Evolutionary conservation across 2,329 filamentous ascomycete species (phyloP), one percentile per base, ranked within the genome.

Genomic region (Mycosphaerella sp.): DNA sequence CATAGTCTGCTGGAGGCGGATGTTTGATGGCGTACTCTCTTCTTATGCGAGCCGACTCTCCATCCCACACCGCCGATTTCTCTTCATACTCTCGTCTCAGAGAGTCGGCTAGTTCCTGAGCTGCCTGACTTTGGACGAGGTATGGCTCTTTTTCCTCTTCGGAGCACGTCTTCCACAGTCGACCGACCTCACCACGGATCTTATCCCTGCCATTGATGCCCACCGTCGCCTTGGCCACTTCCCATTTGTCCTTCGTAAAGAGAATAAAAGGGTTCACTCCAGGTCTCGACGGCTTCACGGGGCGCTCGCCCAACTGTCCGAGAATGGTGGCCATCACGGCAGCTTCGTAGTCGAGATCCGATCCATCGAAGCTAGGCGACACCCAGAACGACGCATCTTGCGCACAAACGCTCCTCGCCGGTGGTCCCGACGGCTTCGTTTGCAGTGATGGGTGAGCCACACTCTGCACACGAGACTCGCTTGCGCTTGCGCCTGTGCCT

Each of bases 211-310:
- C 73, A 2, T 78, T 79, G 61, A 89, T 94, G 49, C 79, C 77
- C 62, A 85, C 86, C 62, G 40, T 37, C 3, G 78, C 70, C 64
- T 82, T 83, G 59, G 78, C 79, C 35, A 73, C 72, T 40, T 76
- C 73, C 81, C 81, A 85, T 57, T 79, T 76, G 62, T 82, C 84
- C 60, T 89, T 94, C 66, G 89, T 91, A 70, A 87, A 98, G 44
- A 96, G 78, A 25, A 95, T 78, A 69, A 95, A 97, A 0, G 91
- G 86, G 64, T 94, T 97, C 3, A 85, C 82, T 0, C 85, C 82
- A 0, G 84, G 78, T 58, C 91, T 87, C 45, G 76, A 72, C 4
- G 91, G 90, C 45, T 81, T 84, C 50, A 78, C 72, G 0, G 89
- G 87, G 3, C 86, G 81, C 14, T 86, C 80, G n/a, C 91, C 91